Evolutionary conservation across 2,329 filamentous ascomycete species (phyloP), one percentile per base, ranked within the genome.

Genomic region (Aureobasidium melanogenum): DNA sequence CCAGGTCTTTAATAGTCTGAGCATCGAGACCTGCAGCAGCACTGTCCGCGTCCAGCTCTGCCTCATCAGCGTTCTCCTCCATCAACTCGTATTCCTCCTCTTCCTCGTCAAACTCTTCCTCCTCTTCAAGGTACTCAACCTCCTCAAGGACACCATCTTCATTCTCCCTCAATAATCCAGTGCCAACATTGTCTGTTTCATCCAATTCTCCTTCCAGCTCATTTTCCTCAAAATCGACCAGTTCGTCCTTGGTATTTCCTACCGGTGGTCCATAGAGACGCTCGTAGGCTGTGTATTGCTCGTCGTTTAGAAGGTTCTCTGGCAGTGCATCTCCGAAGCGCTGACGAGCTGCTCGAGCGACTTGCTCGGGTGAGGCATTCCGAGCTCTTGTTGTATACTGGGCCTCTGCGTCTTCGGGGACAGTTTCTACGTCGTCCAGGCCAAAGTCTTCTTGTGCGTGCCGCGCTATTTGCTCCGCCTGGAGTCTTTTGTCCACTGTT

Each of bases 241-340:
- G 62, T 63, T 76, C 84, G 4, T 84, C 79, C 71, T 88, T 83
- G 1, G 84, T 87, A 57, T 82, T 80, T 44, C 85, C 80, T 64
- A 89, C 71, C 1, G 91, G 90, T 36, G 86, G 79, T 1, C 92
- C 93, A 71, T 94, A 97, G 17, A 96, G 76, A 65, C 91, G 81
- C 69, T 88, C 85, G 73, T 96, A 96, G 0, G 96, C 76, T 51
- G 76, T 77, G 68, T 88, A 86, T 72, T 96, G 91, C 58, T 88
- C 82, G 0, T 81, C 79, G 36, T 79, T 85, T 56, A 97, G 73
- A 67, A 89, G 84, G 36, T 82, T 85, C 34, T 84, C 82, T 0
- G 92, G 92, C 26, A 97, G 74, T 0, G 82, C 86, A 68, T 94
- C 86, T 64, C 91, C 87, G 72, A 91, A 95, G 9, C 84, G 80